phyloP scores from a whole-genome alignment of 2,329 filamentous ascomycete species.

The Elsinoe necatrix region DNA sequence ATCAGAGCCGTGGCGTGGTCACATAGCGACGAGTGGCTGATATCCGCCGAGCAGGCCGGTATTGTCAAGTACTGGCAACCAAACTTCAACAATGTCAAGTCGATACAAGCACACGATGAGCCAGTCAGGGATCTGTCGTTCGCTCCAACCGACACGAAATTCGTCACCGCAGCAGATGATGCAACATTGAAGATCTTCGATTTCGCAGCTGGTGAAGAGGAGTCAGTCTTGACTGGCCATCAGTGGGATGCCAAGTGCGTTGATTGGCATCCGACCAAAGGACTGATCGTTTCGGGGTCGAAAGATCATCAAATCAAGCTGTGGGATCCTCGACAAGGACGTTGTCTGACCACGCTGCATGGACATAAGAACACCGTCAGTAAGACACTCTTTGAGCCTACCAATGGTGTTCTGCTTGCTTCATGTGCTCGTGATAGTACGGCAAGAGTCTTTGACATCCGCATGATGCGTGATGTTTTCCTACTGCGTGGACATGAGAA shows the following conservation, averaged over 20 bases:
- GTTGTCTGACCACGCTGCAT: constrained; percentile 86
- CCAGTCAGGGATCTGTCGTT: constrained; percentile 88
- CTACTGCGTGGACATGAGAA: constrained; percentile 92
- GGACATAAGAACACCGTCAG: constrained; percentile 97
- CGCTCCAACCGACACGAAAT: constrained; percentile 88
- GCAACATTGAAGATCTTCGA: constrained; percentile 92
- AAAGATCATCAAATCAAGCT: constrained; percentile 97
- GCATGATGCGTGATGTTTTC: constrained; percentile 97
- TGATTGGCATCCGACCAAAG: constrained; percentile 96
- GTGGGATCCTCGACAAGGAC: constrained; percentile 89
- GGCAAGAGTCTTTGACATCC: constrained; percentile 84
- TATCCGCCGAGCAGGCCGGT: constrained; percentile 91
- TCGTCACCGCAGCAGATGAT: constrained; percentile 92
- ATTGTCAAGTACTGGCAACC: constrained; percentile 98
- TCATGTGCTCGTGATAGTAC: constrained; percentile 91
- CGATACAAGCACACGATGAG: constrained; percentile 81
- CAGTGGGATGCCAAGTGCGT: constrained; percentile 96
- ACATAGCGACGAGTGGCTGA: constrained; percentile 91
- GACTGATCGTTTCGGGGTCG: constrained; percentile 86
- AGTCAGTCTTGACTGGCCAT: constrained; percentile 81
- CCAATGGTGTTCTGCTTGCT: constrained; percentile 74
- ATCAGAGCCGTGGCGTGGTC: constrained; percentile 81
- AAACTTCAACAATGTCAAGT: constrained; percentile 98
- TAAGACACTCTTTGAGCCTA: constrained; percentile 81
- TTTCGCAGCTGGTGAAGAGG: constrained; percentile 77